Evolutionary conservation across 2,329 filamentous ascomycete species (phyloP).

Genomic region (Hymenoscyphus fructigenus): DNA sequence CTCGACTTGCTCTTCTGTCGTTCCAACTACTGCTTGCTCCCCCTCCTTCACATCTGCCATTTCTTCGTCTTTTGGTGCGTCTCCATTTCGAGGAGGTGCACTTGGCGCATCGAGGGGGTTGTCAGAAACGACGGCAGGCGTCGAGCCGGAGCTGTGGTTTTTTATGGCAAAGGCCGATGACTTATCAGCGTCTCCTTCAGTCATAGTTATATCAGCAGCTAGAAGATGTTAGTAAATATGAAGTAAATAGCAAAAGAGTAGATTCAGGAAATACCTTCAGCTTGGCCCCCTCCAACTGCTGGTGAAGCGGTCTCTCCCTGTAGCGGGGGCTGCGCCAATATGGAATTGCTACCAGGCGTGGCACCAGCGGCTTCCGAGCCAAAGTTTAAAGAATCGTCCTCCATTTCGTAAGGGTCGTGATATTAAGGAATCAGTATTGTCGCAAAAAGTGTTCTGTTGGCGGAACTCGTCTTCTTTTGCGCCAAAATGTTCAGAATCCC

Average conservation of each 20-base stretch:
- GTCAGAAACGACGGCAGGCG: slow-evolving; percentile 52
- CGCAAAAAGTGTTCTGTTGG: slow-evolving; percentile 30
- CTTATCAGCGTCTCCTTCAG: slow-evolving; percentile 43
- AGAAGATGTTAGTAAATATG: slow-evolving; percentile 11
- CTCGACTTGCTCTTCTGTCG: slow-evolving; percentile 53
- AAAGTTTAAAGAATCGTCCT: slow-evolving; percentile 55
- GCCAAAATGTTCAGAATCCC: slow-evolving; percentile 16
- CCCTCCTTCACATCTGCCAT: slow-evolving; percentile 66
- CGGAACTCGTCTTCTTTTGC: slow-evolving; percentile 15
- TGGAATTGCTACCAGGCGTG: slow-evolving; percentile 57
- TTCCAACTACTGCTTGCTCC: slow-evolving; percentile 45
- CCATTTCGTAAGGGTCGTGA: slow-evolving; percentile 47
- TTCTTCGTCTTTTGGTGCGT: slow-evolving; percentile 70
- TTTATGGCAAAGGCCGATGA: slow-evolving; percentile 52
- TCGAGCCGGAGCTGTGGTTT: slow-evolving; percentile 45
- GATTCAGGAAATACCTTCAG: slow-evolving; percentile 47
- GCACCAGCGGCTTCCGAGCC: slow-evolving; percentile 57
- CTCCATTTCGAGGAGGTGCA: slow-evolving; percentile 61
- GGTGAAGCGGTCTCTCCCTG: slow-evolving; percentile 42
- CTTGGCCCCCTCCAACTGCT: slow-evolving; percentile 29
- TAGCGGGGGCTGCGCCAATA: slow-evolving; percentile 54
- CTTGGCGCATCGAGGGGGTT: slow-evolving; percentile 69
- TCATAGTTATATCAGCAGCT: slow-evolving; percentile 62
- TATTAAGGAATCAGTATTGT: slow-evolving; percentile 30
- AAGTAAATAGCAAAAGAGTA: slow-evolving; percentile 13